phyloP scores from a whole-genome alignment of 2,329 filamentous ascomycete genomes.

The Hypoxylon sp. region DNA sequence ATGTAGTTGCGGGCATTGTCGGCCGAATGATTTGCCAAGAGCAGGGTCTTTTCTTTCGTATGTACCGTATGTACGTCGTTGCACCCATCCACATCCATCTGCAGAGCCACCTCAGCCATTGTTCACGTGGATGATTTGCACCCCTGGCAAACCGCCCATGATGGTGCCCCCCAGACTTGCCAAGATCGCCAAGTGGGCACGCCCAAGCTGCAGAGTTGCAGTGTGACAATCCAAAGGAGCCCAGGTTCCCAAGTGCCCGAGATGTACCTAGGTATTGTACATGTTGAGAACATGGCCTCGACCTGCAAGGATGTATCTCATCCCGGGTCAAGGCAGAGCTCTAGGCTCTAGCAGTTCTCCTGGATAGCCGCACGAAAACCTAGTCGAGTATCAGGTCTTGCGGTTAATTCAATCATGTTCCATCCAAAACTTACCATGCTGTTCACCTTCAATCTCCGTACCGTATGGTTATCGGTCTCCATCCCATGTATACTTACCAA shows the following conservation, averaged over 20 bases:
- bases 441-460: conserved; percentile 35
- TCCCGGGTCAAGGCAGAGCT: conserved; percentile 30
- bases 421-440: conserved; percentile 28
- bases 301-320: conserved; percentile 36
- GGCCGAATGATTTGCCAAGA: conserved; percentile 36
- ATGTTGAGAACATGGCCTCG: conserved; percentile 38
- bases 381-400: conserved; percentile 34
- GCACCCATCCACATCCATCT: conserved; percentile 43
- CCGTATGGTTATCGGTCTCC: conserved; percentile 20
- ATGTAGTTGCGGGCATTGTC: conserved; percentile 37
- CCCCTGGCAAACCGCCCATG: conserved; percentile 37
- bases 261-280: conserved; percentile 23
- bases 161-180: conserved; percentile 44
- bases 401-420: conserved; percentile 40
- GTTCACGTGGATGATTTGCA: conserved; percentile 47
- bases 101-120: conserved; percentile 48
- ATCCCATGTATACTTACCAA: conserved; percentile 32
- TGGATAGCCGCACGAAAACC: conserved; percentile 36
- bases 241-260: conserved; percentile 19
- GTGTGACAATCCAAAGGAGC: conserved; percentile 44
- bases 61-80: conserved; percentile 30
- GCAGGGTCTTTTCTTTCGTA: conserved; percentile 34
- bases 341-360: conserved; percentile 22
- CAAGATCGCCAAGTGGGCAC: conserved; percentile 43
- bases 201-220: conserved; percentile 45